Base-by-base conservation (phyloP, 441 rosid genomes). In the Erodium texanum region DNA sequence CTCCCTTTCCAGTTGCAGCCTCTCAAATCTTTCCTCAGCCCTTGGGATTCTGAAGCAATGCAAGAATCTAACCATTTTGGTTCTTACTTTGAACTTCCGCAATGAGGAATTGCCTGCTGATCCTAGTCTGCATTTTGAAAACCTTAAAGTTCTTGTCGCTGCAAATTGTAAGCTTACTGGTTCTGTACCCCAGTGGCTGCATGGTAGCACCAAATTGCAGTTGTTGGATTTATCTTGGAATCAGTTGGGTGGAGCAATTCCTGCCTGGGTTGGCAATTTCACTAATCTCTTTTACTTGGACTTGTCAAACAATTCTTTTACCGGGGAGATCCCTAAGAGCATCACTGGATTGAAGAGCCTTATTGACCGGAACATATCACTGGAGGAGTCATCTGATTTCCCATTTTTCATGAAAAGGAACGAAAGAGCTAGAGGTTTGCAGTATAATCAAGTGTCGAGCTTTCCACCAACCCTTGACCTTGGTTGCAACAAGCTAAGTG, bases 191-290 rank as follows among this genome's bases (percentile, higher is more conserved):
- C 74, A 56, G 0, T 89, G 96, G 96, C 75, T 89, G 77, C 79
- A 61, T 15, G 43, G 38, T 20, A 77, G 89, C 70, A 38, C 52
- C 18, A 71, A 74, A 15, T 80, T 89, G 80, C 86, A 86, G 82
- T 19, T 88, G 77, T 69, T 92, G 77, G 98, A 92, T 84, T 79
- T 89, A 66, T 92, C 96, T 5, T 84, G 89, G 96, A 92, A 92
- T 71, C 82, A 3, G 34, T 78, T 88, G 77, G 41, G 24, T 3
- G 90, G 92, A 61, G 10, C 64, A 34, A 79, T 89, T 43, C 95
- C 98, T 0, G 19, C 56, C n/a, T 89, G 96, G 95, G 52, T 89
- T 23, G 88, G 88, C 43, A 27, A 24, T 34, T 86, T 83, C 68
- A 52, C 15, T 5, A 62, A 74, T 69, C 85, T 92, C 1, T 92